These are phyloP conservation scores for Spathaspora boniae DNA, from an alignment of 805 yeast genomes.

Conservation along the genomic window DNA sequence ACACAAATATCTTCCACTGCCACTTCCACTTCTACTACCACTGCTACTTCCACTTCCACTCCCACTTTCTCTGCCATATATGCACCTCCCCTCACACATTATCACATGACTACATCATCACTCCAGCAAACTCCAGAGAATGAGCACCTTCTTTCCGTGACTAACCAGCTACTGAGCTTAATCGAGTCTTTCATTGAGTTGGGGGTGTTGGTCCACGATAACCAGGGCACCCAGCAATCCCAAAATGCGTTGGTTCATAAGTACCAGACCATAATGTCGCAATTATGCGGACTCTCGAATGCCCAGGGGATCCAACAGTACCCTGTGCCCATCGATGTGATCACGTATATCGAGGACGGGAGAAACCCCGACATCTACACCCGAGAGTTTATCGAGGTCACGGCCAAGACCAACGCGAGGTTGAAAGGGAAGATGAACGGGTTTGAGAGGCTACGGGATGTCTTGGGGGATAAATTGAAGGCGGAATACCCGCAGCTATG, in stretches of 20 bases:
- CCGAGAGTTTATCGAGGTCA: conserved; percentile 91
- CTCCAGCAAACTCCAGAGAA: conserved; percentile 27
- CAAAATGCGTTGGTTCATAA: conserved; percentile 43
- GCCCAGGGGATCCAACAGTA: conserved; percentile 16
- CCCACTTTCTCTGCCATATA: too few species aligned
- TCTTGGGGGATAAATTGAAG: conserved; percentile 63
- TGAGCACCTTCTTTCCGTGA: conserved; percentile 27
- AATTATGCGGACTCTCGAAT: conserved; percentile 26
- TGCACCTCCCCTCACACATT: too few species aligned
- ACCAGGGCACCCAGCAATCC: conserved; percentile 83
- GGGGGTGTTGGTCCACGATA: conserved; percentile 91
- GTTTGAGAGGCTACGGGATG: conserved; percentile 56
- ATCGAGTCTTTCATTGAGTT: conserved; percentile 80
- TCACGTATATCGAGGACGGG: conserved; percentile 91
- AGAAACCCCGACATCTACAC: conserved; percentile 96
- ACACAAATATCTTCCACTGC: conserved; percentile 3
- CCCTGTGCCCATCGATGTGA: conserved; percentile 77
- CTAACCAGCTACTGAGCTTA: conserved; percentile 28
- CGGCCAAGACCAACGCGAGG: conserved; percentile 85
- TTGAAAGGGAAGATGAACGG: conserved; percentile 82
- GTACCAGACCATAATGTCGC: conserved; percentile 40
- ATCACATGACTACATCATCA: too few species aligned
- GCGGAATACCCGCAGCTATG: conserved; percentile 78
- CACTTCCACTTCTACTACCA: too few species aligned
- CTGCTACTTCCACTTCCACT: too few species aligned